These are phyloP conservation scores for Metschnikowia aberdeeniae DNA, from an alignment of 805 yeast genomes.

Conservation along the genomic window DNA sequence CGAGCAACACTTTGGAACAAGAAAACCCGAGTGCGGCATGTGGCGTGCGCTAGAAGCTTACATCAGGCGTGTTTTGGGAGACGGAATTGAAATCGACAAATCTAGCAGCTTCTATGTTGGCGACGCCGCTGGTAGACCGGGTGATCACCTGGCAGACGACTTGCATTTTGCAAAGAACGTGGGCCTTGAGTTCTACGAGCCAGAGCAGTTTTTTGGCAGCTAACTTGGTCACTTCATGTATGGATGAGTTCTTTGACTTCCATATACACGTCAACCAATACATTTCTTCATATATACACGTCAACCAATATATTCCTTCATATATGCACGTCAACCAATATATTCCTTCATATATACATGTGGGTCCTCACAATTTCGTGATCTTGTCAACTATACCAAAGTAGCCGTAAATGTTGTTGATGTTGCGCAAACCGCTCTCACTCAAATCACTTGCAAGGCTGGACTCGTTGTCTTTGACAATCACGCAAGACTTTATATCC, in stretches of 20 bases:
- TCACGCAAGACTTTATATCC: conserved; percentile 38
- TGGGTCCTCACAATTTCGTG: conserved; percentile 4
- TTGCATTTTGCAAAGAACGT: conserved; percentile 55
- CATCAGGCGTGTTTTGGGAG: conserved; percentile 21
- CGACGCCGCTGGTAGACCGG: conserved; percentile 87
- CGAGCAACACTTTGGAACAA: conserved; percentile 34
- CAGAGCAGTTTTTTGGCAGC: conserved; percentile 59
- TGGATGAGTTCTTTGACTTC: background rate
- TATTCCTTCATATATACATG: conserved; percentile 3
- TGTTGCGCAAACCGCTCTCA: conserved; percentile 23
- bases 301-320: too few relatives aligned
- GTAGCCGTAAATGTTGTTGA: conserved; percentile 55
- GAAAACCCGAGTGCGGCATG: conserved; percentile 84
- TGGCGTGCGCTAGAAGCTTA: conserved; percentile 51
- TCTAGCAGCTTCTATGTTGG: conserved; percentile 70
- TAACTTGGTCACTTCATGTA: background rate
- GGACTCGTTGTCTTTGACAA: conserved; percentile 27
- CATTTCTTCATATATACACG: background rate
- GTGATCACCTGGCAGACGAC: conserved; percentile 82
- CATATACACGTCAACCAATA: background rate
- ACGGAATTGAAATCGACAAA: conserved; percentile 31
- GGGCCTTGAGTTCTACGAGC: conserved; percentile 55
- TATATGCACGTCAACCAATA: background rate
- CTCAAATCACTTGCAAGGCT: conserved; percentile 16
- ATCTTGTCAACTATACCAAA: conserved; percentile 61